A percentile compares a stretch with the other conserved stretches of the same genome.
These are phyloP conservation scores for Hypoxylon sp. DNA, from an alignment of 2,329 filamentous ascomycete species.

Conservation along the genomic window DNA sequence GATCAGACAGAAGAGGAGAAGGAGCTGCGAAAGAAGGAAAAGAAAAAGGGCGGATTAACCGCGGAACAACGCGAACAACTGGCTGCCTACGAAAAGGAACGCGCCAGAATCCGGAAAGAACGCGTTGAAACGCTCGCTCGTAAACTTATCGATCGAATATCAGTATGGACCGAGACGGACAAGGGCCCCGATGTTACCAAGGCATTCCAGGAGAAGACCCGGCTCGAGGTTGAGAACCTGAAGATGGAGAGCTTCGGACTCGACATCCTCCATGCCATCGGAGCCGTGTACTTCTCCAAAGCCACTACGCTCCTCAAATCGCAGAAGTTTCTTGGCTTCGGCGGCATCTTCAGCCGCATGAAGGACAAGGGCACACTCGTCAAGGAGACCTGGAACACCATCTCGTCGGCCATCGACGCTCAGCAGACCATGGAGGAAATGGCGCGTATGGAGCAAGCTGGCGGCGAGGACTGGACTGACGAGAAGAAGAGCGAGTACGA, in stretches of 20 bases:
- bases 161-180: slow-evolving; percentile 97
- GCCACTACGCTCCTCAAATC: slow-evolving; percentile 90
- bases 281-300: slow-evolving; percentile 90
- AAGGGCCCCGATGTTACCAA: slow-evolving; percentile 86
- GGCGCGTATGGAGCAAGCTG: slow-evolving; percentile 94
- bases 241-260: slow-evolving; percentile 99
- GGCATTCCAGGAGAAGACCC: slow-evolving; percentile 94
- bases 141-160: slow-evolving; percentile 91
- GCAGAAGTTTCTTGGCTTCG: slow-evolving; percentile 96
- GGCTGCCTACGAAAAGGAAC: slow-evolving; percentile 88
- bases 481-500: slow-evolving; percentile 97
- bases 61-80: slow-evolving; percentile 96
- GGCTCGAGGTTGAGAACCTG: slow-evolving; percentile 94
- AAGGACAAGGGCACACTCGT: slow-evolving; percentile 97
- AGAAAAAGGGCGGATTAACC: slow-evolving; percentile 88
- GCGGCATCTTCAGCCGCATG: slow-evolving; percentile 92
- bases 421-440: slow-evolving; percentile 99
- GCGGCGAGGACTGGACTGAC: slow-evolving; percentile 98
- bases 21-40: slow-evolving; percentile 79
- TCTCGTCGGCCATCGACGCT: slow-evolving; percentile 94
- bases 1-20: slow-evolving; percentile 81
- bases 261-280: slow-evolving; percentile 96
- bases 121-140: slow-evolving; percentile 86
- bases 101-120: slow-evolving; percentile 86
- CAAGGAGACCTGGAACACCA: slow-evolving; percentile 99